Evolutionary conservation across 75 land plant species (phyloP), one percentile per base, ranked within the genome.

Genomic region (Pinus taeda): DNA sequence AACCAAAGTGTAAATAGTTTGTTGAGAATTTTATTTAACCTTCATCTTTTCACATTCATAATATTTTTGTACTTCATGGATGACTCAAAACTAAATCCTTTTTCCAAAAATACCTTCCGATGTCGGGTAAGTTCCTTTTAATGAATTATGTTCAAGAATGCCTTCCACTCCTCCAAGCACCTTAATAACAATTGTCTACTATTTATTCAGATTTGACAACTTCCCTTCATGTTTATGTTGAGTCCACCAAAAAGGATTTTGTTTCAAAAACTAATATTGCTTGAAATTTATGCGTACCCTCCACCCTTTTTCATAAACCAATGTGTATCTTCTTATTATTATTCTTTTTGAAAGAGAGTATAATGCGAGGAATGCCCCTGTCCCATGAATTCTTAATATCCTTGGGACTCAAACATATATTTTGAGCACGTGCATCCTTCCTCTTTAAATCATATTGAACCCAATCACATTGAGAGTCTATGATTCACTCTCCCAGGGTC

Each of bases 71-170:
- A 94, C 81, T 97, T 97, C 99, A 97, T 97, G 0, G 98, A 97
- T 81, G 94, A 98, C 81, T 97, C 99, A 84, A 97, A 94, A 20
- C 99, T 98, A 97, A 33, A 0, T 21, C 95, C 95, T 75, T 94
- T 97, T 77, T 97, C 99, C 99, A 95, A 94, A 73, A 97, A 97
- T 88, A 91, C 99, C 99, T 81, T 97, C 98, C 98, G 95, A 97
- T 24, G 99, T 97, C 36, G 99, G 99, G 78, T 97, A 97, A 74
- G 99, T 97, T 74, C 98, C 98, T 79, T 97, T 97, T 75, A 97
- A 97, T 14, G 94, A 74, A 4, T 98, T 97, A 74, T 97, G 99
- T 82, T 97, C 99, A 30, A 97, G 83, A 76, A 97, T 97, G n/a
- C 99, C 95, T 80, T 97, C 99, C 61, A 94, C 98, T 65, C 99